These are phyloP conservation scores for Beauveria asiatica DNA, from an alignment of 2,329 filamentous ascomycete genomes.

Conservation along the genomic window DNA sequence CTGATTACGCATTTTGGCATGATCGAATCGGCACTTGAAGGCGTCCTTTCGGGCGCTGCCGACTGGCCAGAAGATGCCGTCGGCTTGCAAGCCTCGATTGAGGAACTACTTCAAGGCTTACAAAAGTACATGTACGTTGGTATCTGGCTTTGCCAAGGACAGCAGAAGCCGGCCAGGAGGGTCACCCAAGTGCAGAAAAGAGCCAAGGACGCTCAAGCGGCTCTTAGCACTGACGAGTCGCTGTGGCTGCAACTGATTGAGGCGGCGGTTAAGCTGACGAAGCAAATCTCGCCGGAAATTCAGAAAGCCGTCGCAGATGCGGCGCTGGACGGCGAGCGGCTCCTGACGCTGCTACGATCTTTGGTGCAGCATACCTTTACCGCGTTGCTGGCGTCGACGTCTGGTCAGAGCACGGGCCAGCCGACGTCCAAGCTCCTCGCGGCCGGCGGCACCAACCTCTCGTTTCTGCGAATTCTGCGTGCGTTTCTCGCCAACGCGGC, in stretches of 20 bases:
- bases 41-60: constrained; percentile 56
- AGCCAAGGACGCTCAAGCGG: constrained; percentile 36
- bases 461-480: constrained; percentile 81
- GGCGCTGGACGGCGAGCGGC: constrained; percentile 46
- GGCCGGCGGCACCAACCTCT: constrained; percentile 48
- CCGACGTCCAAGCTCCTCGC: constrained; percentile 27
- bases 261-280: constrained; percentile 53
- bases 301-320: constrained; percentile 23
- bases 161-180: constrained; percentile 55
- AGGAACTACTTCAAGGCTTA: constrained; percentile 66
- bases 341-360: constrained; percentile 61
- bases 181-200: constrained; percentile 40
- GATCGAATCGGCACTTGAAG: constrained; percentile 68
- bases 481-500: constrained; percentile 82
- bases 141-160: constrained; percentile 88
- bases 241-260: constrained; percentile 57
- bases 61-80: constrained; percentile 44
- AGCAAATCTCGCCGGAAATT: constrained; percentile 51
- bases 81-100: constrained; percentile 53
- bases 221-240: constrained; percentile 43
- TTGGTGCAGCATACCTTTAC: constrained; percentile 89
- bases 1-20: constrained; percentile 73
- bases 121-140: constrained; percentile 89
- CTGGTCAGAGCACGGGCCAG: constrained; percentile 33
- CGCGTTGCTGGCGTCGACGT: constrained; percentile 70